Conservation (phyloP, 2,329 filamentous ascomycete genomes). For the Fusarium xylarioides region DNA sequence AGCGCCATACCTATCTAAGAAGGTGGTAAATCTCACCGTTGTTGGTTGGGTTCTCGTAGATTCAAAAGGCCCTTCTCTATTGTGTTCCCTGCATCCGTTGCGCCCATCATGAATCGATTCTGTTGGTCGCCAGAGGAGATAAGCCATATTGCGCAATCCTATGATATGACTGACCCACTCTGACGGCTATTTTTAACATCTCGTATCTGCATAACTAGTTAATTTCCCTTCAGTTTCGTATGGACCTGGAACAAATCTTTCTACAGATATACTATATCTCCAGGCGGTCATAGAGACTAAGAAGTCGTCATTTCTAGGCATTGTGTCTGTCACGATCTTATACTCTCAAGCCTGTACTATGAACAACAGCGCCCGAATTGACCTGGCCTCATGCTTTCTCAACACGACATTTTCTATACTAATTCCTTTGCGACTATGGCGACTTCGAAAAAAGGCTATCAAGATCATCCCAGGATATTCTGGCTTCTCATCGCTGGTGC, state of each 20-base stretch:
- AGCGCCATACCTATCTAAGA: not conserved
- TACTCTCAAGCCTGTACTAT: accelerated
- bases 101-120: not conserved
- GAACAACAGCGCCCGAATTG: not conserved
- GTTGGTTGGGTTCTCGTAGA: not conserved
- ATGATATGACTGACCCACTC: not conserved
- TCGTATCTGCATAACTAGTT: not conserved
- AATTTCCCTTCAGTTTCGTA: not conserved
- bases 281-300: no score
- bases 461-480: not conserved
- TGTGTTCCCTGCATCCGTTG: not conserved
- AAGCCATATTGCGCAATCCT: not conserved
- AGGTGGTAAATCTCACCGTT: not conserved
- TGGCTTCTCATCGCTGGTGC: not conserved
- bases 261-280: accelerated
- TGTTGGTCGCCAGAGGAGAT: not conserved
- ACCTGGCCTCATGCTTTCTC: accelerated
- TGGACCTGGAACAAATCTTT: accelerated
- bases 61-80: not conserved
- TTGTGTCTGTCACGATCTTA: not conserved
- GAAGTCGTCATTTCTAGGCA: not conserved
- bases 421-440: not conserved
- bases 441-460: not conserved
- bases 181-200: not conserved
- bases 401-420: not conserved